Conservation (phyloP, 2,329 filamentous ascomycete species). For the Penicillium nordicum region DNA sequence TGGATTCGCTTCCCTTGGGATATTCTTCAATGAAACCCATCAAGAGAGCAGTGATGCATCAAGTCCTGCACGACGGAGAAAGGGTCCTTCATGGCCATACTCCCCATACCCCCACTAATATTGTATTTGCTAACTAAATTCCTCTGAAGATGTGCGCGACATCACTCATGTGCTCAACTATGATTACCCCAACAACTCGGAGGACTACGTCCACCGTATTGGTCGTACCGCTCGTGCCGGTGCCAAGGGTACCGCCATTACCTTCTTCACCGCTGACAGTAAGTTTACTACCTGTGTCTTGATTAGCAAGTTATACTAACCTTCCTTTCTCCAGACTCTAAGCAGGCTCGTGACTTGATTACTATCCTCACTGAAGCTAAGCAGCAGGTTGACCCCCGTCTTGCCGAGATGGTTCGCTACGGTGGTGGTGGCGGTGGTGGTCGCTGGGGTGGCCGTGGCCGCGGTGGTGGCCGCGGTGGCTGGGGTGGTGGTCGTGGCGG, state of each 20-base stretch:
- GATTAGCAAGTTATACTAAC: slow-evolving; percentile 12
- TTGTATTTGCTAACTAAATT: slow-evolving; percentile 70
- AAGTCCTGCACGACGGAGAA: slow-evolving; percentile 59
- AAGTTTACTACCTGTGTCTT: slow-evolving; percentile 47
- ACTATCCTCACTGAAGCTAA: slow-evolving; percentile 91
- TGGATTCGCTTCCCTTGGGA: slow-evolving; percentile 47
- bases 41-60: slow-evolving; percentile 59
- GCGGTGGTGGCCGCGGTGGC: slow-evolving; percentile 63
- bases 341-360: slow-evolving; percentile 95
- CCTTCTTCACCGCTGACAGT: slow-evolving; percentile 99
- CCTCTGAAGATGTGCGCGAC: slow-evolving; percentile 92
- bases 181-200: slow-evolving; percentile 95
- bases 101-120: slow-evolving; percentile 42
- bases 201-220: slow-evolving; percentile 68
- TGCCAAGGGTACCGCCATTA: slow-evolving; percentile 92
- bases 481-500: slow-evolving; percentile 50
- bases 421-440: slow-evolving; percentile 77
- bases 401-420: slow-evolving; percentile 93
- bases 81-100: slow-evolving; percentile 48
- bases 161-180: slow-evolving; percentile 99
- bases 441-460: slow-evolving; percentile 59
- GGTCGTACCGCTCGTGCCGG: slow-evolving; percentile 70
- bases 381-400: slow-evolving; percentile 94
- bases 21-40: slow-evolving; percentile 43
- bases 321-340: slow-evolving; percentile 60